phyloP scores from a whole-genome alignment of 768 basidiomycete genomes.

The Phylloporus sp. region DNA sequence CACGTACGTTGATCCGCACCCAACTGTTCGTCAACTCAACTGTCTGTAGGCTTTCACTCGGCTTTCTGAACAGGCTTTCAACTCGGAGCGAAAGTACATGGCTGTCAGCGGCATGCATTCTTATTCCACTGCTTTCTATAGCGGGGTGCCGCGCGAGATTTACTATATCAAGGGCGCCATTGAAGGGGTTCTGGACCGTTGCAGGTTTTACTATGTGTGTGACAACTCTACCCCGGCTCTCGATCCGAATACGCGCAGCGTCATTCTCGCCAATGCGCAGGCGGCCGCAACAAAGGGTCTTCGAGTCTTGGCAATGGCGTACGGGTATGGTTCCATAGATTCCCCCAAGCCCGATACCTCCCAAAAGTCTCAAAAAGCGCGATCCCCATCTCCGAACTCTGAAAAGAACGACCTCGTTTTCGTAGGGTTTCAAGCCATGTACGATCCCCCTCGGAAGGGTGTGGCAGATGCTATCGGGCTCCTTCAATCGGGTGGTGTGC shows the following conservation, averaged over 20 bases:
- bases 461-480: constrained; percentile 85
- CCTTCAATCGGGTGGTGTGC: constrained; percentile 81
- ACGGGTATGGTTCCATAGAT: constrained; percentile 64
- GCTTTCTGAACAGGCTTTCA: constrained; percentile 81
- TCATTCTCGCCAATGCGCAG: constrained; percentile 68
- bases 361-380: constrained; percentile 18
- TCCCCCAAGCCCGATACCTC: constrained; percentile 22
- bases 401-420: constrained; percentile 65
- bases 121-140: constrained; percentile 25
- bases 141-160: constrained; percentile 53
- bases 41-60: constrained; percentile 56
- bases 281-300: constrained; percentile 70
- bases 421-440: constrained; percentile 91
- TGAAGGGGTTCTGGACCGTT: constrained; percentile 79
- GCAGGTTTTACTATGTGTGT: constrained; percentile 84
- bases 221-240: constrained; percentile 84
- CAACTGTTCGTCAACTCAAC: constrained; percentile 3
- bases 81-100: constrained; percentile 92
- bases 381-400: constrained; percentile 32
- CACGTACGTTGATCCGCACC: constrained; percentile 41
- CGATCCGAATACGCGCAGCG: constrained; percentile 60
- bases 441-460: constrained; percentile 89
- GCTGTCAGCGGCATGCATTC: constrained; percentile 72
- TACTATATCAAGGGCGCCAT: constrained; percentile 93
- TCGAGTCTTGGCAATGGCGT: constrained; percentile 90